Evolutionary conservation across 225 moss, liverwort and hornwort species (phyloP), one percentile per base, ranked within the genome.

Genomic region (Polytrichum commune): DNA sequence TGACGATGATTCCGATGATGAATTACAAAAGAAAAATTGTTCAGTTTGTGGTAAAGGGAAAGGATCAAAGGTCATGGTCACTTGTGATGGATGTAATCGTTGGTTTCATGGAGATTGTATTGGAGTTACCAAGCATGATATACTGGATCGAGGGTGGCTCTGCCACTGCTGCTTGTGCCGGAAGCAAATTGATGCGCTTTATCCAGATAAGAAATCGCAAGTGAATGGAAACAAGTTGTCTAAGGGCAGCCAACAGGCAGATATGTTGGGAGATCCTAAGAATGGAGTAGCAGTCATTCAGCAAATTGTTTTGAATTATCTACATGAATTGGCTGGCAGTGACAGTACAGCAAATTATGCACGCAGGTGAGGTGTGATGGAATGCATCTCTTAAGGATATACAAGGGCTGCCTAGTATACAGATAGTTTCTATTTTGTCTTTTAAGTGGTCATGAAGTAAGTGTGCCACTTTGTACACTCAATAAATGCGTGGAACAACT

Each of bases 61-160:
- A 79, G 83, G 80, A 18, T 82, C 79, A 56, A 88, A 85, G 74
- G 79, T 88, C 69, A 84, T 92, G 75, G 73, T 94, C 30, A 83
- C 88, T 26, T 97, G 97, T 77, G 91, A 94, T 79, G 81, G 72
- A 22, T 97, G 97, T 80, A 88, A 77, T 58, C 76, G 97, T 63
- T 88, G 85, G 86, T 97, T 94, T 46, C 97, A 97, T 62, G 90
- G 94, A 58, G 91, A 91, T 81, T 97, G 97, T 75, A 84, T 97
- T 66, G 94, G 94, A 55, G 74, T 92, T 58, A 84, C 90, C 55
- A 92, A 92, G 81, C 92, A 94, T 82, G 92, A 94, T 77, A 70
- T 82, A 62, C 80, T 90, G 4, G 90, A 90, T 62, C 91, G 92
- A 61, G 86, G 89, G 33, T 97, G 97, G 97, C 90, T 97, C 60